Conservation (phyloP, 768 basidiomycete species). For the Pleurotus djamor region DNA sequence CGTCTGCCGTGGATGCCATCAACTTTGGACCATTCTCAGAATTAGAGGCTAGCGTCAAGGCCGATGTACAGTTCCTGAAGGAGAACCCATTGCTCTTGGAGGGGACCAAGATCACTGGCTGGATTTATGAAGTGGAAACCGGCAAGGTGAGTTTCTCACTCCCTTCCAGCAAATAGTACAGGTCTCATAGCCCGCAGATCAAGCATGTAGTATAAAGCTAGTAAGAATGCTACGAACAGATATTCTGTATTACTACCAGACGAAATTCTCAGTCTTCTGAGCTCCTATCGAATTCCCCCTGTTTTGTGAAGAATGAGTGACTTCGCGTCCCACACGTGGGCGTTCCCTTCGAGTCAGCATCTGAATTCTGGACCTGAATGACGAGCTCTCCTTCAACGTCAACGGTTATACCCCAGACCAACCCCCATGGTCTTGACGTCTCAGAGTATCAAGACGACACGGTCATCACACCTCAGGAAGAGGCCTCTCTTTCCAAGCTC, state of each 20-base stretch:
- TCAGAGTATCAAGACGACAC: constrained; percentile 3
- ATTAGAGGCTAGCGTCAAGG: constrained; percentile 31
- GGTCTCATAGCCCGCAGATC: not conserved
- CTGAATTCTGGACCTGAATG: not conserved
- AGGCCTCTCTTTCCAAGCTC: not conserved
- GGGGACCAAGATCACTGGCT: constrained; percentile 56
- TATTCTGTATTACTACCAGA: too few relatives aligned
- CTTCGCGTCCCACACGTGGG: too few relatives aligned
- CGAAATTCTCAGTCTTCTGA: too few relatives aligned
- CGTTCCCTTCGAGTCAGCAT: not conserved
- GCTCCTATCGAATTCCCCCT: not conserved
- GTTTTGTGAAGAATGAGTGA: too few relatives aligned
- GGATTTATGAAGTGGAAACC: constrained; percentile 56
- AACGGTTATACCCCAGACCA: not conserved
- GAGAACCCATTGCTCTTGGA: constrained; percentile 53
- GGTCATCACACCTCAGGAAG: not conserved
- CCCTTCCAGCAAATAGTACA: not conserved
- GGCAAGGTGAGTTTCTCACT: constrained; percentile 2
- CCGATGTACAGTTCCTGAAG: constrained; percentile 58
- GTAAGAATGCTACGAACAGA: not conserved
- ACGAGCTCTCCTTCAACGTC: not conserved
- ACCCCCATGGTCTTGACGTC: constrained; percentile 1
- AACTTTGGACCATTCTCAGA: constrained; percentile 3
- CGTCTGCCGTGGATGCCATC: constrained; percentile 19
- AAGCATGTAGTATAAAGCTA: constrained; percentile 13